Conservation (phyloP, 2,329 filamentous ascomycete species). For the Davidsoniella australis region DNA sequence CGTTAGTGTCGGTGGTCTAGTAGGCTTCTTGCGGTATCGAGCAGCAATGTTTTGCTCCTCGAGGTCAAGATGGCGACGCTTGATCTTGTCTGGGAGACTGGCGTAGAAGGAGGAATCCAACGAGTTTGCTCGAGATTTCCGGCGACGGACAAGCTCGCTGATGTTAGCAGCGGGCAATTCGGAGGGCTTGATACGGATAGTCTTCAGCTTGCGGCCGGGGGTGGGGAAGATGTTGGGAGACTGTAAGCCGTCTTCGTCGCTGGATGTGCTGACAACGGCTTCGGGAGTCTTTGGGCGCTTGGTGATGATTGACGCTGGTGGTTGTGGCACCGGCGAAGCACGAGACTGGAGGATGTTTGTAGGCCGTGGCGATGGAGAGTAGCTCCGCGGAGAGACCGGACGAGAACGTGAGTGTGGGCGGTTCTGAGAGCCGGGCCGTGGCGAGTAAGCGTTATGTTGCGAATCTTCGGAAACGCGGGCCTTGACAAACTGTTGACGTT, state of each 20-base stretch:
- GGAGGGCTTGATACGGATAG: not conserved
- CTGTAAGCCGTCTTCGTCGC: not conserved
- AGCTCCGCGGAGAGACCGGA: slow-evolving; percentile 4
- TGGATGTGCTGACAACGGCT: not conserved
- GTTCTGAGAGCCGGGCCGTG: slow-evolving; percentile 1
- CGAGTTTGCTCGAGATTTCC: slow-evolving; percentile 25
- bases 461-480: slow-evolving; percentile 7
- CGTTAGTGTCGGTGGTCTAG: not conserved
- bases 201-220: slow-evolving; percentile 2
- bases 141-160: slow-evolving; percentile 17
- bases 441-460: not conserved
- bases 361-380: slow-evolving; percentile 11
- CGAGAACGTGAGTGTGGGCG: slow-evolving; percentile 1
- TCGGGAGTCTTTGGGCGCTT: not conserved
- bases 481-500: slow-evolving; percentile 11
- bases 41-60: slow-evolving; percentile 43
- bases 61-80: slow-evolving; percentile 49
- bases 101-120: slow-evolving; percentile 52
- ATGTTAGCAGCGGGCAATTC: slow-evolving; percentile 15
- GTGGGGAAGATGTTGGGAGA: slow-evolving; percentile 13
- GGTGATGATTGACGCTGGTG: not conserved
- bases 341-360: slow-evolving; percentile 11
- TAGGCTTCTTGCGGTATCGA: slow-evolving; percentile 2
- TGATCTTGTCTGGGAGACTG: slow-evolving; percentile 55
- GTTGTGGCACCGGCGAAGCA: not conserved